These are phyloP conservation scores for Bifiguratus adelaidae DNA, from an alignment of 192 early-diverging fungal species.

Conservation along the genomic window DNA sequence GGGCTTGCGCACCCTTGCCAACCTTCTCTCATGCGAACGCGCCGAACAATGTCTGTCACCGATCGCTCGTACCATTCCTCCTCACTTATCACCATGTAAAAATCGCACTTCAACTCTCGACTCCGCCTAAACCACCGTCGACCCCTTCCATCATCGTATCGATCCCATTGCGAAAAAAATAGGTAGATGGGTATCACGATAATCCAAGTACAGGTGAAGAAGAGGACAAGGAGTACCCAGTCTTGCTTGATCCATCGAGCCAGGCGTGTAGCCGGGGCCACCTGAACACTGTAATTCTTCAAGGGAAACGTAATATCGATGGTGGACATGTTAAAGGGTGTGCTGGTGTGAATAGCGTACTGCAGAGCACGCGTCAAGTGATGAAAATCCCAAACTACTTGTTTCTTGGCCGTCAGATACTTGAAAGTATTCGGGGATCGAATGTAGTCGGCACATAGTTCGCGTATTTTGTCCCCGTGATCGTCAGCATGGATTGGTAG, in stretches of 20 bases:
- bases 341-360: too few species aligned
- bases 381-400: slow-evolving; percentile 28
- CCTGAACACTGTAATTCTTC: slow-evolving; percentile 13
- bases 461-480: slow-evolving; percentile 11
- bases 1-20: too few species aligned
- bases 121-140: neutral
- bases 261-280: slow-evolving; percentile 12
- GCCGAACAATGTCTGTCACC: slow-evolving; percentile 9
- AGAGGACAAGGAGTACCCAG: slow-evolving; percentile 13
- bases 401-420: slow-evolving; percentile 27
- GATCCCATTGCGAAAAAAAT: too few species aligned
- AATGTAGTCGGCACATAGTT: slow-evolving; percentile 20
- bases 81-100: slow-evolving; percentile 12
- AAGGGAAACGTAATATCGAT: slow-evolving; percentile 19
- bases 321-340: too few species aligned
- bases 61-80: slow-evolving; percentile 15
- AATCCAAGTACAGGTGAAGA: slow-evolving; percentile 37
- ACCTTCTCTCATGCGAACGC: too few species aligned
- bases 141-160: too few species aligned
- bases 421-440: slow-evolving; percentile 12
- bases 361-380: slow-evolving; percentile 15
- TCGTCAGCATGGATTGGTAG: too few species aligned
- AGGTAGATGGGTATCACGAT: slow-evolving; percentile 17
- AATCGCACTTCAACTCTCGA: slow-evolving; percentile 11
- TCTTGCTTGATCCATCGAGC: slow-evolving; percentile 9